Conservation (phyloP, 306 rosid genomes). For the Trichosanthes truncata region DNA sequence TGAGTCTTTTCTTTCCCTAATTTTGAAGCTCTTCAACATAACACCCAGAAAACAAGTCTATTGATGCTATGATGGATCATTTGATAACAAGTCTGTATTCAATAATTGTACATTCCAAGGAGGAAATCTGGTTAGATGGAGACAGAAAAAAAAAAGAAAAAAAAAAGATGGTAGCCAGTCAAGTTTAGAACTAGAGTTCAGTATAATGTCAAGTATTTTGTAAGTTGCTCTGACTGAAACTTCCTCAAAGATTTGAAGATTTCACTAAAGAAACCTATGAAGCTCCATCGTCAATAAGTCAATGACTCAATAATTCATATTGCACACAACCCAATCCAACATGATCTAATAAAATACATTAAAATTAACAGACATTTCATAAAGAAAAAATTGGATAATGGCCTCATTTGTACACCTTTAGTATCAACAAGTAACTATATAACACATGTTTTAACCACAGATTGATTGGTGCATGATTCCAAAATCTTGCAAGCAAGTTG, state of each 20-base stretch:
- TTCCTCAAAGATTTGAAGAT: slow-evolving; percentile 2
- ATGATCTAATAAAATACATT: background rate
- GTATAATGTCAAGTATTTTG: background rate
- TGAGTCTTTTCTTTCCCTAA: background rate
- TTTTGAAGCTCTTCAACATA: background rate
- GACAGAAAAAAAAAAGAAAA: background rate
- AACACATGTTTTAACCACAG: background rate
- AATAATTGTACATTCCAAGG: background rate
- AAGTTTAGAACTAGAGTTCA: background rate
- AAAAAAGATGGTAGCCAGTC: background rate
- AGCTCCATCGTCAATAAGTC: background rate
- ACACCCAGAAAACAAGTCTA: background rate
- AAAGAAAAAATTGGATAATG: background rate
- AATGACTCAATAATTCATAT: background rate
- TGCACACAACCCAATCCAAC: background rate
- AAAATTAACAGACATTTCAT: background rate
- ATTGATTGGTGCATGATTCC: background rate
- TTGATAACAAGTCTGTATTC: background rate
- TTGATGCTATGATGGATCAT: background rate
- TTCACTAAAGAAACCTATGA: background rate
- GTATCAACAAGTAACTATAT: background rate
- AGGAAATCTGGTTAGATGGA: background rate
- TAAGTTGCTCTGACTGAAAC: background rate
- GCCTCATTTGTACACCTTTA: background rate
- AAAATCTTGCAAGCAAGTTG: background rate